Evolutionary conservation across 208 protist species (phyloP).

Genomic region (Acanthamoeba lenticulata): DNA sequence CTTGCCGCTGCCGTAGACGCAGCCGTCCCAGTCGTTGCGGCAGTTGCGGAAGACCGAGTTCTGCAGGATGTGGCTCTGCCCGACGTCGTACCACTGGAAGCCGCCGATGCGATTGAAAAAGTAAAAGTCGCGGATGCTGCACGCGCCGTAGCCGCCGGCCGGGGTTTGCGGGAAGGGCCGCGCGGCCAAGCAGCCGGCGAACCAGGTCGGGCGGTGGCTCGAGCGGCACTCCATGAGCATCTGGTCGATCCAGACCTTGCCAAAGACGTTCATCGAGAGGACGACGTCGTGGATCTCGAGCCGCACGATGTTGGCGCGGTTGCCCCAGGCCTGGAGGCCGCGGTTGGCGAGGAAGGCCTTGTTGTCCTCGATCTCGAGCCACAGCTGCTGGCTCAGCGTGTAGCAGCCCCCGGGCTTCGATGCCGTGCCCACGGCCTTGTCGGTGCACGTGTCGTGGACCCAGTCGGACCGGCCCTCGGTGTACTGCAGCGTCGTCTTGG

Average conservation of each 20-base stretch:
- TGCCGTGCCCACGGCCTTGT: background rate
- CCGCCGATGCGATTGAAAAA: background rate
- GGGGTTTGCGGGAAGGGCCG: background rate
- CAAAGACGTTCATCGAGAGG: background rate
- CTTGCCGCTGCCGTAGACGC: background rate
- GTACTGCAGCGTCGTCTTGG: background rate
- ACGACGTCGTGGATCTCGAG: background rate
- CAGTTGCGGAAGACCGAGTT: background rate
- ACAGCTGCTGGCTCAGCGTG: background rate
- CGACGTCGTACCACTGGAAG: background rate
- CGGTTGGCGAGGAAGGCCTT: too few species aligned
- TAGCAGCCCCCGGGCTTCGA: background rate
- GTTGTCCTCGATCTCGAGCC: background rate
- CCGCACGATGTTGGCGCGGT: background rate
- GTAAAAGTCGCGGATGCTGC: background rate
- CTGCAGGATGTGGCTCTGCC: background rate
- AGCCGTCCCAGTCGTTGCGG: background rate
- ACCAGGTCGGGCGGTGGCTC: background rate
- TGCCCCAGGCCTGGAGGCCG: too few species aligned
- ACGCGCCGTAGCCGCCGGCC: background rate
- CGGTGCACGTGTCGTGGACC: background rate
- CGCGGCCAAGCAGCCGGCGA: background rate
- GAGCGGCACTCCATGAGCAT: too few species aligned
- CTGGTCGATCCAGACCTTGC: background rate
- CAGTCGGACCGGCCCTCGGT: too few species aligned